phyloP scores from a whole-genome alignment of 192 early-diverging fungal genomes.

The Diversispora epigaea region DNA sequence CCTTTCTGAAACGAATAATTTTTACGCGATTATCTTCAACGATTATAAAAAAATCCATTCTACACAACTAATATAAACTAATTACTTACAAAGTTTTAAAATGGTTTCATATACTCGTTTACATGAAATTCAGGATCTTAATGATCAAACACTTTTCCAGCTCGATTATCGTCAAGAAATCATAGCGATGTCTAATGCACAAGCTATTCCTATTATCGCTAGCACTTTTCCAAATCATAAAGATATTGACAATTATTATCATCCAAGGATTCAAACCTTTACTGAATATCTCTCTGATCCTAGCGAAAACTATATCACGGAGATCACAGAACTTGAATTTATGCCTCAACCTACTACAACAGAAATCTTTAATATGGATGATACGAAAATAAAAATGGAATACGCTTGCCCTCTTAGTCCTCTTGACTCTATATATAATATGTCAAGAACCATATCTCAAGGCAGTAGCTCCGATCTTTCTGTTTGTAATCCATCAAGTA shows the following conservation, averaged over 20 bases:
- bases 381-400: conserved; percentile 27
- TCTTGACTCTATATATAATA: not conserved
- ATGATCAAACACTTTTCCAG: not conserved
- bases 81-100: not conserved
- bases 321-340: not conserved
- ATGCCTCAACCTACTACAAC: not conserved
- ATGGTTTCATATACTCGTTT: not conserved
- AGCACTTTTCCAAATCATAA: not conserved
- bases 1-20: no score
- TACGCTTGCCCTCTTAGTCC: not conserved
- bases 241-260: not conserved
- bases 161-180: not conserved
- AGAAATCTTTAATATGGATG: not conserved
- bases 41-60: no score
- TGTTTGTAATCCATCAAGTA: conserved; percentile 5
- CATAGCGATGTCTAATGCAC: not conserved
- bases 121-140: not conserved
- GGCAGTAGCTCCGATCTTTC: conserved; percentile 12
- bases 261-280: not conserved
- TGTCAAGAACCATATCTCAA: not conserved
- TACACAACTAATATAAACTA: no score
- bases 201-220: not conserved
- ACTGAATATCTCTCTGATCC: not conserved
- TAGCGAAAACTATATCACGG: conserved; percentile 1
- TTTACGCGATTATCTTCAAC: no score